Evolutionary conservation across 495 filamentous ascomycete genomes (phyloP).

Genomic region (Aspergillus biplanus): DNA sequence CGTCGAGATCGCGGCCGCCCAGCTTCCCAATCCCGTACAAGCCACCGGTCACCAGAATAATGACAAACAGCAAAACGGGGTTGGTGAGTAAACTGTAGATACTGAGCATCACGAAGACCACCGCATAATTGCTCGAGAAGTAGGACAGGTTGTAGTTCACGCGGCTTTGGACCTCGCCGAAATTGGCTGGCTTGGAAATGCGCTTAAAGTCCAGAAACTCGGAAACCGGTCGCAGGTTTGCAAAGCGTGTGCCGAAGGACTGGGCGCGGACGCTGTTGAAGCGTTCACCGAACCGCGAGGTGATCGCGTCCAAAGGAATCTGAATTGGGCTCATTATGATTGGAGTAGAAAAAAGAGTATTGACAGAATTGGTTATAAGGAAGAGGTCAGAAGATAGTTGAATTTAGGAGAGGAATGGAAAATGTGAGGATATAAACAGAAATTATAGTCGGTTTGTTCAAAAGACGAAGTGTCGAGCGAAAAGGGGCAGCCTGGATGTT

Average conservation of each 20-base stretch:
- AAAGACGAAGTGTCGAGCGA: background rate
- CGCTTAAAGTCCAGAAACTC: slow-evolving; percentile 97
- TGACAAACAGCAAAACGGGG: slow-evolving; percentile 81
- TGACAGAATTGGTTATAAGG: background rate
- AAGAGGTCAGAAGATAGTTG: background rate
- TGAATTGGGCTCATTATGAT: slow-evolving; percentile 79
- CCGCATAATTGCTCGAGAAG: slow-evolving; percentile 98
- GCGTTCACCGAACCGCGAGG: slow-evolving; percentile 78
- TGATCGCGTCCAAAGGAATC: slow-evolving; percentile 88
- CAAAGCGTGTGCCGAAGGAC: slow-evolving; percentile 78
- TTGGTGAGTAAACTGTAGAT: slow-evolving; percentile 95
- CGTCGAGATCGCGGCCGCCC: slow-evolving; percentile 80
- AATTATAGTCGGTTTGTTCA: slow-evolving; percentile 4
- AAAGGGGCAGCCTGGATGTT: slow-evolving; percentile 11
- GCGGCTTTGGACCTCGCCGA: slow-evolving; percentile 86
- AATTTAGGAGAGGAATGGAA: slow-evolving; percentile 10
- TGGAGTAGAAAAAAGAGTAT: slow-evolving; percentile 4
- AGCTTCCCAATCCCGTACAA: slow-evolving; percentile 90
- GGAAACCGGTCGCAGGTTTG: slow-evolving; percentile 86
- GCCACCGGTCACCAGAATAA: slow-evolving; percentile 80
- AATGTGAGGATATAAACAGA: slow-evolving; percentile 9
- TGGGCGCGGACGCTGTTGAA: slow-evolving; percentile 79
- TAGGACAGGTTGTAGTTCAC: slow-evolving; percentile 97
- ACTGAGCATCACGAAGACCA: slow-evolving; percentile 89
- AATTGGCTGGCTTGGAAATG: slow-evolving; percentile 88